Percentiles rank a stretch among this genome's conserved stretches.
Evolutionary conservation across 2,329 filamentous ascomycete species (phyloP).

Genomic region (Alternaria sp.): DNA sequence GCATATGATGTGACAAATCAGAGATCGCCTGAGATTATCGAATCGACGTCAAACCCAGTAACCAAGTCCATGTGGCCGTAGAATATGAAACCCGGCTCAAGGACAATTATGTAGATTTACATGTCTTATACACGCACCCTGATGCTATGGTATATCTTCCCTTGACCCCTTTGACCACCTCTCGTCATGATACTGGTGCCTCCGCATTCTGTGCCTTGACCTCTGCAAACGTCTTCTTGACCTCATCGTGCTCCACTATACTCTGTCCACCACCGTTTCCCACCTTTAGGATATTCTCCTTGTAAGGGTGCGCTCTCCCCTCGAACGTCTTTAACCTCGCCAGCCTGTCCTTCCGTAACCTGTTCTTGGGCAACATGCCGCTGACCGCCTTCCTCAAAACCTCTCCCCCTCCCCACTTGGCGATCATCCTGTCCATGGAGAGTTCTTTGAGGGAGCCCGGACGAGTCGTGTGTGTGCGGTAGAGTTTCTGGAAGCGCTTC

Average conservation of each 20-base stretch:
- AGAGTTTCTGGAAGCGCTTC: constrained; percentile 92
- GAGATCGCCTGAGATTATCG: not conserved
- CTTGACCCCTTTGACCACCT: not conserved
- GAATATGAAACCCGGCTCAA: not conserved
- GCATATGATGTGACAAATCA: not conserved
- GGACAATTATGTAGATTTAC: not conserved
- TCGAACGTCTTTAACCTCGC: constrained; percentile 94
- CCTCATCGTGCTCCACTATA: constrained; percentile 44
- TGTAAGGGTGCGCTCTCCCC: constrained; percentile 89
- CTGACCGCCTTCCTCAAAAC: constrained; percentile 89
- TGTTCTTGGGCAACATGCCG: constrained; percentile 98
- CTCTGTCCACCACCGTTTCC: constrained; percentile 48
- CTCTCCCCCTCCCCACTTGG: constrained; percentile 91
- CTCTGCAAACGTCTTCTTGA: constrained; percentile 46
- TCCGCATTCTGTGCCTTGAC: constrained; percentile 21
- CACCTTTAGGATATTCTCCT: constrained; percentile 81
- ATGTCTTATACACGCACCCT: not conserved
- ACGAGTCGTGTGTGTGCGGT: constrained; percentile 92
- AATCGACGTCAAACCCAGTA: not conserved
- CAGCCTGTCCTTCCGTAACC: constrained; percentile 84
- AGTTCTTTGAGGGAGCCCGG: constrained; percentile 86
- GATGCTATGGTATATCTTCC: not conserved
- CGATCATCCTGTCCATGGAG: constrained; percentile 94
- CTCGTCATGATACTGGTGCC: constrained; percentile 27
- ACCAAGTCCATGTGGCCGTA: not conserved